A percentile compares a stretch with the other conserved stretches of the same genome.
Conservation (phyloP, 2,329 filamentous ascomycete species). For the Pseudogymnoascus pannorum region DNA sequence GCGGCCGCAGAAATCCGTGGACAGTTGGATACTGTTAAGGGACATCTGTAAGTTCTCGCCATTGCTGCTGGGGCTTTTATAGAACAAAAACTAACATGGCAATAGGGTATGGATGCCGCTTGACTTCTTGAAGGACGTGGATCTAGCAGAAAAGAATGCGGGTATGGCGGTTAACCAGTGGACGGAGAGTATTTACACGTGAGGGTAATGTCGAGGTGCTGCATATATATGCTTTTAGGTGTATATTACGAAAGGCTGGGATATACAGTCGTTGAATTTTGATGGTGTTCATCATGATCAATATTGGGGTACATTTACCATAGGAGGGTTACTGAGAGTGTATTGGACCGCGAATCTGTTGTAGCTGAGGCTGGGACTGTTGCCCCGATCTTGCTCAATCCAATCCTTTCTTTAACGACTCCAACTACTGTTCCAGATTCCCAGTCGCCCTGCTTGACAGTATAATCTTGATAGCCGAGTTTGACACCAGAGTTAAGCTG, state of each 20-base stretch:
- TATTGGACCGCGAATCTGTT: no score
- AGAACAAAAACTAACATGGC: neutral
- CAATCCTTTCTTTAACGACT: no score
- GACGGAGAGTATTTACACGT: conserved; percentile 84
- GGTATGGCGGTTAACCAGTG: conserved; percentile 78
- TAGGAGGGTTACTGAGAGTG: no score
- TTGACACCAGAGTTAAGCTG: no score
- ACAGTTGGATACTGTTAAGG: conserved; percentile 73
- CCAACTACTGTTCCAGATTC: no score
- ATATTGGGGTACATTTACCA: neutral
- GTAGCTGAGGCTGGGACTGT: no score
- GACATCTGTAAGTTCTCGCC: conserved; percentile 52
- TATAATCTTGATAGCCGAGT: no score
- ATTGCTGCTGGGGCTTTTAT: neutral
- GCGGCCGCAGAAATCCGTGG: conserved; percentile 63
- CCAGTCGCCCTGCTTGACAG: no score
- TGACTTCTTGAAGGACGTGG: conserved; percentile 72
- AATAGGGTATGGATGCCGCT: conserved; percentile 79
- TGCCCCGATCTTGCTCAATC: no score
- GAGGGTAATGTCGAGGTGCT: neutral
- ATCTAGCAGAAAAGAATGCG: conserved; percentile 69
- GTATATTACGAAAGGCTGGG: neutral
- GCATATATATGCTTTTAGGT: conserved; percentile 1
- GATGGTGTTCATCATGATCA: neutral
- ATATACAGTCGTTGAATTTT: neutral